Base-by-base conservation (phyloP, 352 stramenopile genomes). In the Globisporangium recalcitrans region DNA sequence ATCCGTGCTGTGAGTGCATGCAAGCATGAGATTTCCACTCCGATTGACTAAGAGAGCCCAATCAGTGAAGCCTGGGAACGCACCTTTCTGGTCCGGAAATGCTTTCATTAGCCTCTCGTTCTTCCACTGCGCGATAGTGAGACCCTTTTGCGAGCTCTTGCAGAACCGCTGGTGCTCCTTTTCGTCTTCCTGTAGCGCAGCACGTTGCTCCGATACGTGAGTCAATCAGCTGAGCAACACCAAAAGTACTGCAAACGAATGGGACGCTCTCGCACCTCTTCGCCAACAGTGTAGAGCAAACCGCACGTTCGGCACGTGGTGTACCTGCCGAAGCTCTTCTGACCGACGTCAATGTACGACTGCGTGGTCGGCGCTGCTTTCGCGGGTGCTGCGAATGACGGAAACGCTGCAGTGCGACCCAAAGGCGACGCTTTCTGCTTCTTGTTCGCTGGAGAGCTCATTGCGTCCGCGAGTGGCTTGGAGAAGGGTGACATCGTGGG, bases 301-400 rank as follows among this genome's bases (percentile, higher is more conserved):
- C 75, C 81, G 48, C 85, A 94, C 16, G 49, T 78, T 14, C 57
- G 40, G 59, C 85, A 94, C 14, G 71, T 89, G 52, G 74, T 75
- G 46, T 79, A 72, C 31, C 79, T 69, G 10, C 83, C 83, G 62
- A 94, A 88, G 47, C 74, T 75, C 40, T 81, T 83, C 62, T 94
- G 85, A 0, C 85, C 85, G 6, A 92, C 52, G 58, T 94, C 85
- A 52, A 94, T 78, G 42, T 91, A 94, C 53, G 77, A 67, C 60
- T 93, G 85, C 4, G 64, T 75, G 4, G 47, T 68, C 24, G 68
- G 65, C 8, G 27, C 51, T 2, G 36, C n/a, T 57, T 70, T 67
- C 21, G 52, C 53, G 0, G 64, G 62, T 11, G 68, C 64, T 7
- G 21, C 26, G 29, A 44, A 19, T 1, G 49, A 54, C 26, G 38